A percentile compares a stretch with the other conserved stretches of the same genome.
Evolutionary conservation across 495 filamentous ascomycete genomes (phyloP).

Genomic region (Neurospora sp.): DNA sequence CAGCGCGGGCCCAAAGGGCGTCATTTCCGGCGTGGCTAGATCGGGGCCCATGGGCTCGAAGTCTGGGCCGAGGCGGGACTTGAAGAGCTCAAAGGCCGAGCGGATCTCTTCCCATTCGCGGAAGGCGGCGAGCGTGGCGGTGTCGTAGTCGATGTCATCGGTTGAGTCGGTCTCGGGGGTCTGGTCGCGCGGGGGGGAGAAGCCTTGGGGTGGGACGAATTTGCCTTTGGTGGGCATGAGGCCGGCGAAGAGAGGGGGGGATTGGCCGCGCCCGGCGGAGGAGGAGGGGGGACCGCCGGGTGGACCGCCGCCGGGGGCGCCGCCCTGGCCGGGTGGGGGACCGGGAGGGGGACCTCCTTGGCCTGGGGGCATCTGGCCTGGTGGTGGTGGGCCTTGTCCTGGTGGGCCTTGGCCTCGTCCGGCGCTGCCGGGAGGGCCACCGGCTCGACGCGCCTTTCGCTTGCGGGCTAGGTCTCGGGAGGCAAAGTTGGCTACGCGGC

Average conservation of each 20-base stretch:
- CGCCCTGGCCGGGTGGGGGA: background rate
- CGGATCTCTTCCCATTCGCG: conserved; percentile 71
- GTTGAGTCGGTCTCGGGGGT: conserved; percentile 23
- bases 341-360: background rate
- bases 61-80: conserved; percentile 55
- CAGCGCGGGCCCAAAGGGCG: conserved; percentile 72
- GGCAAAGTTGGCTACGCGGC: conserved; percentile 71
- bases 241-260: conserved; percentile 42
- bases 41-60: conserved; percentile 74
- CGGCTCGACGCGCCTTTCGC: conserved; percentile 43
- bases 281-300: background rate
- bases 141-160: conserved; percentile 40
- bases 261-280: conserved; percentile 21
- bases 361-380: background rate
- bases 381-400: background rate
- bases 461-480: conserved; percentile 72
- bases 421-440: conserved; percentile 17
- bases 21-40: conserved; percentile 42
- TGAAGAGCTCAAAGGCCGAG: conserved; percentile 56
- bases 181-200: conserved; percentile 33
- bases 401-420: background rate
- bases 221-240: conserved; percentile 48
- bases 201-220: conserved; percentile 46
- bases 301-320: conserved; percentile 3
- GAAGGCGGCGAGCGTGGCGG: conserved; percentile 57